phyloP scores from a whole-genome alignment of 148 eudicot genomes.

The Salicornia ramosissima region DNA sequence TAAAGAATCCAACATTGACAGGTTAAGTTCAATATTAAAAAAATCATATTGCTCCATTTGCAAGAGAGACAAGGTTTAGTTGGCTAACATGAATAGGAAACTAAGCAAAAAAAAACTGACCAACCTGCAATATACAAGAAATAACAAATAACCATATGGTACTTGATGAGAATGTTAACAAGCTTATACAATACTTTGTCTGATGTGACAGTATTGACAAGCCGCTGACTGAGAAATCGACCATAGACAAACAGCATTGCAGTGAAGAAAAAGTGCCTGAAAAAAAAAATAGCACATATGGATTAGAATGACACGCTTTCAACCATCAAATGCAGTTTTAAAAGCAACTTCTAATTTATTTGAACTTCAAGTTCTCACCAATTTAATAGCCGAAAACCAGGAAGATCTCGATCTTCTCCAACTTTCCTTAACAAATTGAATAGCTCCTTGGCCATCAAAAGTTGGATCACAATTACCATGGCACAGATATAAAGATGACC shows the following conservation, averaged over 20 bases:
- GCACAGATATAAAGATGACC: constrained; percentile 90
- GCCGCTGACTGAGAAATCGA: constrained; percentile 81
- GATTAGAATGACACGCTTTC: background rate
- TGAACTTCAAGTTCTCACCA: constrained; percentile 42
- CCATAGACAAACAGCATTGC: constrained; percentile 97
- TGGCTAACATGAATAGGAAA: background rate
- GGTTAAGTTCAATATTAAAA: background rate
- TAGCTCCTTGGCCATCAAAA: constrained; percentile 75
- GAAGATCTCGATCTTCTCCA: constrained; percentile 69
- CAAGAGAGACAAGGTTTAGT: constrained; percentile 8
- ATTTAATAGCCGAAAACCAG: constrained; percentile 71
- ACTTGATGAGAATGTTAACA: constrained; percentile 73
- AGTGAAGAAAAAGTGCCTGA: constrained; percentile 96
- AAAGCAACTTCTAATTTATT: background rate
- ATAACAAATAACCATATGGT: constrained; percentile 94
- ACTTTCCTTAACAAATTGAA: constrained; percentile 60
- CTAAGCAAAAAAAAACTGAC: constrained; percentile 13
- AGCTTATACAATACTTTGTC: constrained; percentile 72
- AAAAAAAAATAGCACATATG: constrained; percentile 16
- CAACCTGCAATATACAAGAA: constrained; percentile 87
- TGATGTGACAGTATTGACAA: constrained; percentile 81
- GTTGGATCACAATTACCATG: constrained; percentile 71
- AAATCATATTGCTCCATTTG: background rate
- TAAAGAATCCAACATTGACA: background rate
- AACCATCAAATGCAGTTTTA: background rate